Percentiles rank a stretch among this genome's conserved stretches.
These are phyloP conservation scores for Pestalotiopsis sp. DNA, from an alignment of 2,329 filamentous ascomycete genomes.

Conservation along the genomic window DNA sequence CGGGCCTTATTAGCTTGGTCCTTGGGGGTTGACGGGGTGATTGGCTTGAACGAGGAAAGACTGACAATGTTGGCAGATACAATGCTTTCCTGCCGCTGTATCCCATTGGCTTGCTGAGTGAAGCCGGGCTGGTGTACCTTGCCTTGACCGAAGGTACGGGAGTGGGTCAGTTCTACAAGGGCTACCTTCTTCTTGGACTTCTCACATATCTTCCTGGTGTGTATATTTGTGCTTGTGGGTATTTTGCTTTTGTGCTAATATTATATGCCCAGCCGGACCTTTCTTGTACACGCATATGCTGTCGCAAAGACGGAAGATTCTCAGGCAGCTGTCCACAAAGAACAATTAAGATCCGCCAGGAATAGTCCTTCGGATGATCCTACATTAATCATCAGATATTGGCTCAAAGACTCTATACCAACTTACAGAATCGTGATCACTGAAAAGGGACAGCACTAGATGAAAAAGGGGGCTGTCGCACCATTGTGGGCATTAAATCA, in stretches of 20 bases:
- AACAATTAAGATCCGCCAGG: not conserved
- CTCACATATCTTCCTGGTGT: conserved; percentile 17
- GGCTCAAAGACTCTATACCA: not conserved
- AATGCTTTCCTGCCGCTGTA: conserved; percentile 72
- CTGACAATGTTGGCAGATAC: conserved; percentile 34
- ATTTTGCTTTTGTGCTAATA: not conserved
- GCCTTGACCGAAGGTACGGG: not conserved
- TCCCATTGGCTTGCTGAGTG: conserved; percentile 65
- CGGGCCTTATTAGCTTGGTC: not conserved
- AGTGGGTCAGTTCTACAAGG: conserved; percentile 14
- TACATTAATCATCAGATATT: not conserved
- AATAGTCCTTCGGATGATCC: not conserved
- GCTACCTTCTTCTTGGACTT: conserved; percentile 17
- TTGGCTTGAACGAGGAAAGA: not conserved
- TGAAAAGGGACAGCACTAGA: not conserved
- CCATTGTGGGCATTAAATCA: not conserved
- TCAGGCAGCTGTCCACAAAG: conserved; percentile 2
- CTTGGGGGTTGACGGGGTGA: not conserved
- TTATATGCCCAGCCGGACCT: conserved; percentile 5
- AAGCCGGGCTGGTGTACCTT: conserved; percentile 60
- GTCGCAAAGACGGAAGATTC: conserved; percentile 15
- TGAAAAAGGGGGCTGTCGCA: not conserved
- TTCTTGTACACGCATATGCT: conserved; percentile 17
- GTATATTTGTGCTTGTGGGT: not conserved
- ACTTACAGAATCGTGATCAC: not conserved